Conservation (phyloP, 345 rosid genomes). For the Eucalyptus cloeziana region DNA sequence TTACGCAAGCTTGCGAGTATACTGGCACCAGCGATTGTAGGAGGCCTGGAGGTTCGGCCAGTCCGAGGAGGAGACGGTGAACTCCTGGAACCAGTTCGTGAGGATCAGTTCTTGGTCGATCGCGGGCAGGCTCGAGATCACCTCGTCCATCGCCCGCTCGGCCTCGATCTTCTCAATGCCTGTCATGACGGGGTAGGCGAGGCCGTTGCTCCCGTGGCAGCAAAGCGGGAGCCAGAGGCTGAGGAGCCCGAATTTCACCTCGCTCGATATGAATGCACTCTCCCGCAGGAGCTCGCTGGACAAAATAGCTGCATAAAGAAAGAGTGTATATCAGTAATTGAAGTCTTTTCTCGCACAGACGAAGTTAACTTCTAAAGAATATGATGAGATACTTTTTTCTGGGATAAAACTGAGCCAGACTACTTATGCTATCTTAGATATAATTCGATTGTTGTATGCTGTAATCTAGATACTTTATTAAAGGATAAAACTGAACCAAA, state of each 20-base stretch:
- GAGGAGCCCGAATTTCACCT: conserved; percentile 56
- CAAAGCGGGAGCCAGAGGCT: conserved; percentile 52
- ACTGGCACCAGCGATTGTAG: conserved; percentile 66
- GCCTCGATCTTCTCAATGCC: conserved; percentile 47
- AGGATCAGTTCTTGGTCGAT: conserved; percentile 59
- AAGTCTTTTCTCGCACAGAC: neutral
- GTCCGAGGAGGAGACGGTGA: conserved; percentile 38
- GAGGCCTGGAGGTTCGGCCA: conserved; percentile 65
- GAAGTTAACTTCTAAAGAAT: neutral
- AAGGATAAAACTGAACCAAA: neutral
- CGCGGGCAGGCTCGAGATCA: conserved; percentile 35
- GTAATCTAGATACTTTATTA: neutral
- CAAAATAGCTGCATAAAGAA: conserved; percentile 26
- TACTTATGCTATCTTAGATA: neutral
- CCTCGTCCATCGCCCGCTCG: conserved; percentile 55
- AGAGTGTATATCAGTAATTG: neutral
- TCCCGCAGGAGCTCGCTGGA: conserved; percentile 35
- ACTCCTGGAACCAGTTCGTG: conserved; percentile 65
- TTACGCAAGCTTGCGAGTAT: conserved; percentile 30
- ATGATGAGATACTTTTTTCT: neutral
- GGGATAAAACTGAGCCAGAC: neutral
- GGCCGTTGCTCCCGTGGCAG: conserved; percentile 50
- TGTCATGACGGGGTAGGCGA: conserved; percentile 37
- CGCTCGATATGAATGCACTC: conserved; percentile 8
- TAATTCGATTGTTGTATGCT: neutral